phyloP scores from a whole-genome alignment of 2,329 filamentous ascomycete genomes.

The Arachnomyces sp. region DNA sequence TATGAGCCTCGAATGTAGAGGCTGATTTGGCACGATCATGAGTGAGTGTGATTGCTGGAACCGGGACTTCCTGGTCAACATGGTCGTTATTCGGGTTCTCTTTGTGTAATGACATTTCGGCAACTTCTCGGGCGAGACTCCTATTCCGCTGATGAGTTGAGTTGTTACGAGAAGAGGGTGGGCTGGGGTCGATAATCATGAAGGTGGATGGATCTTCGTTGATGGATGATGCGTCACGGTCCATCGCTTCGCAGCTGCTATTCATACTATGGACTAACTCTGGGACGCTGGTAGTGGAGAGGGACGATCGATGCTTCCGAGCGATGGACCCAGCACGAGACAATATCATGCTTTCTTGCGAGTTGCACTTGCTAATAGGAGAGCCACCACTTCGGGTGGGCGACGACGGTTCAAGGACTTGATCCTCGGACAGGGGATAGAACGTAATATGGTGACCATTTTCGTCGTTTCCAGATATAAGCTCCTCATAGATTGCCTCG shows the following conservation, averaged over 20 bases:
- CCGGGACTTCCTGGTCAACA: constrained; percentile 19
- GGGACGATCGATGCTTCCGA: constrained; percentile 40
- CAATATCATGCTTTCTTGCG: constrained; percentile 48
- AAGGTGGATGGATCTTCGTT: constrained; percentile 19
- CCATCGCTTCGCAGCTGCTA: constrained; percentile 30
- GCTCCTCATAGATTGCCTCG: constrained; percentile 32
- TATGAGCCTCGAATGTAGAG: constrained; percentile 24
- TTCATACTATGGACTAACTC: constrained; percentile 36
- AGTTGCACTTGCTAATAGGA: constrained; percentile 48
- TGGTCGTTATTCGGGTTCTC: constrained; percentile 18
- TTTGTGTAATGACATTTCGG: constrained; percentile 23
- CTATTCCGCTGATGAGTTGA: constrained; percentile 29
- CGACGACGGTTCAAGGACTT: constrained; percentile 13
- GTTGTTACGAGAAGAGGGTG: constrained; percentile 17
- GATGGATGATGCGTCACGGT: constrained; percentile 16
- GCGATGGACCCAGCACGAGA: constrained; percentile 41
- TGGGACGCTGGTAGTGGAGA: constrained; percentile 38
- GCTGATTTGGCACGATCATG: constrained; percentile 32
- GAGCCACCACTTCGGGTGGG: constrained; percentile 42
- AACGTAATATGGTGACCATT: constrained; percentile 42
- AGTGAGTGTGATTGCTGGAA: constrained; percentile 12
- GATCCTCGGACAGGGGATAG: constrained; percentile 33
- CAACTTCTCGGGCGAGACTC: constrained; percentile 28
- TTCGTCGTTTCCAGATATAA: constrained; percentile 36
- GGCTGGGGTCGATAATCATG: constrained; percentile 14